Percentiles rank a stretch among this genome's conserved stretches.
Conservation (phyloP, 75 land plant species). For the Pseudotsuga menziesii region DNA sequence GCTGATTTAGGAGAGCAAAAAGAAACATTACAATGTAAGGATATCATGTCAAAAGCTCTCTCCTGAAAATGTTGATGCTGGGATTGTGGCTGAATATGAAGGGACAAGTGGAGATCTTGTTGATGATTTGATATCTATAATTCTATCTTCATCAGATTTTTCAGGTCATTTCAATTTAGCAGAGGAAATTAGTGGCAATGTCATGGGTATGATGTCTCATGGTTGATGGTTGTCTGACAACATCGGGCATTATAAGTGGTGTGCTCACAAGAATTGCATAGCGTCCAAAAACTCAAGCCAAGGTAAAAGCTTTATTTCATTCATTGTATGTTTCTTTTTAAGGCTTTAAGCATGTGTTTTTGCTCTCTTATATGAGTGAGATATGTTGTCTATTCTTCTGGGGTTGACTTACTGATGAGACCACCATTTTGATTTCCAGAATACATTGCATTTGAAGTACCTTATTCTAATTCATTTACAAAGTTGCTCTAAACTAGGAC, state of each 20-base stretch:
- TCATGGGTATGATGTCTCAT: constrained; percentile 60
- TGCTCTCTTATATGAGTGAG: neutral
- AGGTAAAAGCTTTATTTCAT: constrained; percentile 27
- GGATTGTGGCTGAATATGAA: neutral
- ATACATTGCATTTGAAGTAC: too few species aligned
- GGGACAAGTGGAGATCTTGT: constrained; percentile 6
- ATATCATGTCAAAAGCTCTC: neutral
- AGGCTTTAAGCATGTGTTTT: neutral
- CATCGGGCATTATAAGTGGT: constrained; percentile 38
- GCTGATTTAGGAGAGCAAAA: constrained; percentile 19
- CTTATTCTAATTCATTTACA: too few species aligned
- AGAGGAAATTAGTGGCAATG: constrained; percentile 41
- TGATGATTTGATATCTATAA: constrained; percentile 12
- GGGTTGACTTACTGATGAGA: neutral
- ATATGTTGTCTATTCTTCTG: neutral
- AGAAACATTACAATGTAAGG: constrained; percentile 2
- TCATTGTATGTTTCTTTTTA: neutral
- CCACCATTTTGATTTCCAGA: neutral
- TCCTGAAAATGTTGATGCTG: constrained; percentile 4
- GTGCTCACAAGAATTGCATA: constrained; percentile 44
- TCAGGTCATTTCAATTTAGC: constrained; percentile 10
- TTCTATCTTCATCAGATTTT: constrained; percentile 5
- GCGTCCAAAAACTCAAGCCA: constrained; percentile 52
- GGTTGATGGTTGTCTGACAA: constrained; percentile 57
- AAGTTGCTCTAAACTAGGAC: neutral